These are phyloP conservation scores for Aspergillus biplanus DNA, from an alignment of 495 filamentous ascomycete genomes.

Conservation along the genomic window DNA sequence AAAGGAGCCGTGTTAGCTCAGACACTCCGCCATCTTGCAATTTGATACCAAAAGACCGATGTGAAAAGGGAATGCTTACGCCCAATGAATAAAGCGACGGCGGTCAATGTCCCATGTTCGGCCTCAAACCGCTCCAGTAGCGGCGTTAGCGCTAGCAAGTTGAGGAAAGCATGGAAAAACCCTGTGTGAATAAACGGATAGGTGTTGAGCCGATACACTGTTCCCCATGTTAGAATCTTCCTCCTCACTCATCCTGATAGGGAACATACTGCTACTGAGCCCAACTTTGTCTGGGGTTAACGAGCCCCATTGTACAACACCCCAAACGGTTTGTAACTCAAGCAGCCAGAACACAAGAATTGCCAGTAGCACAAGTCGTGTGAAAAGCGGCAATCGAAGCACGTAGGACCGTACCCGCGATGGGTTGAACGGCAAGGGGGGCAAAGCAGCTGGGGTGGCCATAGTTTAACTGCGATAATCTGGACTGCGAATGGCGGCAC, in stretches of 20 bases:
- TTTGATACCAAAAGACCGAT: not conserved
- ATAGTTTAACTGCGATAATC: slow-evolving; percentile 27
- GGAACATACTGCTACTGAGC: slow-evolving; percentile 72
- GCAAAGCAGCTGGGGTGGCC: slow-evolving; percentile 46
- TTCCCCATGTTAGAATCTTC: slow-evolving; percentile 16
- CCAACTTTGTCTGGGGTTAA: slow-evolving; percentile 76
- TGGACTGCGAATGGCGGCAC: not conserved
- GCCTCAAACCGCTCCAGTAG: slow-evolving; percentile 89
- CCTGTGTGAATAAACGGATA: slow-evolving; percentile 86
- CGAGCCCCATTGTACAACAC: slow-evolving; percentile 72
- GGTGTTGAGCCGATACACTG: slow-evolving; percentile 92
- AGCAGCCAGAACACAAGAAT: slow-evolving; percentile 71
- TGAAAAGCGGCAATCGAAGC: slow-evolving; percentile 84
- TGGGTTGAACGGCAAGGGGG: slow-evolving; percentile 54
- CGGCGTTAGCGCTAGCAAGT: slow-evolving; percentile 77
- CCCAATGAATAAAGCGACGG: slow-evolving; percentile 81
- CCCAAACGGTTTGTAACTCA: slow-evolving; percentile 66
- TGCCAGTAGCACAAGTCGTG: slow-evolving; percentile 69
- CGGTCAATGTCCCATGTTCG: slow-evolving; percentile 89
- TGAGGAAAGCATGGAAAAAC: slow-evolving; percentile 79
- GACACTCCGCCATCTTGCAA: not conserved
- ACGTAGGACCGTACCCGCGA: slow-evolving; percentile 68
- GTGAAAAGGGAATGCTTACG: slow-evolving; percentile 61
- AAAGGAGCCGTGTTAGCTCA: slow-evolving; percentile 20
- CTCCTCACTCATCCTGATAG: not conserved